Evolutionary conservation across 2,329 filamentous ascomycete genomes (phyloP), one percentile per base, ranked within the genome.

Genomic region (Microcyclosporella mali): DNA sequence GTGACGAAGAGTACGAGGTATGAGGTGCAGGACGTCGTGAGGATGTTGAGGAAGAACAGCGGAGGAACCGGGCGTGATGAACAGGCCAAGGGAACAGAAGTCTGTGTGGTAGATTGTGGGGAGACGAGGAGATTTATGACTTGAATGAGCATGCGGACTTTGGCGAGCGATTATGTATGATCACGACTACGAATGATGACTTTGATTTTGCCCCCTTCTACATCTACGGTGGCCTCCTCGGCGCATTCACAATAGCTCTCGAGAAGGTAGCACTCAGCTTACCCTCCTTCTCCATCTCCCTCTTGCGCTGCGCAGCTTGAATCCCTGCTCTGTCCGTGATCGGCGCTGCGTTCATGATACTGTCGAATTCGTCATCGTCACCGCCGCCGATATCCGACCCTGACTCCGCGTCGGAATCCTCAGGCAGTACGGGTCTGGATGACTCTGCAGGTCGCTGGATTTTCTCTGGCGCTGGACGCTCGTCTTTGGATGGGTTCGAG

Each of bases 321-420:
- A 84, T 82, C 0, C 90, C 90, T 10, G 85, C 85, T 41, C 84
- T 79, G 62, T 95, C 90, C 0, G 89, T 95, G 14, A 94, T 79
- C 0, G 88, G 88, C 2, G 87, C 90, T 0, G 92, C 90, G 55
- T 89, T 81, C 59, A 95, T 94, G 64, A 98, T 94, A 53, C 84
- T 84, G 60, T 97, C 90, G 60, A 97, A 95, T 37, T 88, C 84
- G 35, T 85, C 84, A 41, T 92, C 84, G 12, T 80, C 77, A 1
- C 73, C 79, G 21, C 21, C 21, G 6, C 41, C 51, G 43, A 84
- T 78, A 49, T 88, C 84, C 3, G 82, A 86, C 47, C 85, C 85
- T 1, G 84, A 81, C 58, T 84, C 79, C 2, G 77, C 77, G 40
- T 86, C 80, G 0, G 79, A 78, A 43, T 86, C 83, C 18, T 52